A percentile compares a stretch with the other conserved stretches of the same genome.
Conservation (phyloP, 1,139 yeast genomes). For the Blastobotrys serpentis region DNA sequence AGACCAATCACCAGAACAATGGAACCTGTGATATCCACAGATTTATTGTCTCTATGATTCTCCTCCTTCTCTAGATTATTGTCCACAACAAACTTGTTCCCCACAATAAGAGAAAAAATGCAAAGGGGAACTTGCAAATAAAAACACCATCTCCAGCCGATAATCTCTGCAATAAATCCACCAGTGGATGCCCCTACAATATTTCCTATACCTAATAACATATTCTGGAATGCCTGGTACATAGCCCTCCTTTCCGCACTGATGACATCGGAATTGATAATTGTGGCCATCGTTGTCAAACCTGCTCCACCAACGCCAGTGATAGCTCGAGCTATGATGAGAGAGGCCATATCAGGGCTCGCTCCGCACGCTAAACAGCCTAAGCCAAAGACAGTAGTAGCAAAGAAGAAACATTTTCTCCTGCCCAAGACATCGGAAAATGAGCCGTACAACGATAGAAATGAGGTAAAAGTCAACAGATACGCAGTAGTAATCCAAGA, state of each 20-base stretch:
- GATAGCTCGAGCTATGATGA: slow-evolving; percentile 19
- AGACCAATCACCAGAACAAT: slow-evolving; percentile 16
- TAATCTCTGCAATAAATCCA: slow-evolving; percentile 16
- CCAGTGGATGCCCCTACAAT: slow-evolving; percentile 20
- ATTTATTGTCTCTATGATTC: background rate
- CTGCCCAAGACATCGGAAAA: slow-evolving; percentile 21
- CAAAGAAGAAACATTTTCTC: slow-evolving; percentile 17
- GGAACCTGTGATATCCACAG: slow-evolving; percentile 17
- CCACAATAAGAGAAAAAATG: slow-evolving; percentile 9
- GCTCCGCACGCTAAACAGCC: slow-evolving; percentile 21
- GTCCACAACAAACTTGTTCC: slow-evolving; percentile 12
- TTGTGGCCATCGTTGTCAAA: slow-evolving; percentile 20
- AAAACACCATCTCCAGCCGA: slow-evolving; percentile 22
- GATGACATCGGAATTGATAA: slow-evolving; percentile 20
- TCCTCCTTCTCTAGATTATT: slow-evolving; percentile 4
- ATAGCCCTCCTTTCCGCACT: slow-evolving; percentile 18
- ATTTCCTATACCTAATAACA: slow-evolving; percentile 17
- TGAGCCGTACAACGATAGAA: slow-evolving; percentile 21
- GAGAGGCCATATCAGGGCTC: slow-evolving; percentile 15
- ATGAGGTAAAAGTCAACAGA: slow-evolving; percentile 5
- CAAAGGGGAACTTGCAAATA: slow-evolving; percentile 16
- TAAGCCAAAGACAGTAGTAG: slow-evolving; percentile 15
- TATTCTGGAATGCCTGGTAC: slow-evolving; percentile 21
- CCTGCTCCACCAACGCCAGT: slow-evolving; percentile 24
- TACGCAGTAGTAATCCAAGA: slow-evolving; percentile 11